These are phyloP conservation scores for Coniella lustricola DNA, from an alignment of 2,329 filamentous ascomycete genomes.

Conservation along the genomic window DNA sequence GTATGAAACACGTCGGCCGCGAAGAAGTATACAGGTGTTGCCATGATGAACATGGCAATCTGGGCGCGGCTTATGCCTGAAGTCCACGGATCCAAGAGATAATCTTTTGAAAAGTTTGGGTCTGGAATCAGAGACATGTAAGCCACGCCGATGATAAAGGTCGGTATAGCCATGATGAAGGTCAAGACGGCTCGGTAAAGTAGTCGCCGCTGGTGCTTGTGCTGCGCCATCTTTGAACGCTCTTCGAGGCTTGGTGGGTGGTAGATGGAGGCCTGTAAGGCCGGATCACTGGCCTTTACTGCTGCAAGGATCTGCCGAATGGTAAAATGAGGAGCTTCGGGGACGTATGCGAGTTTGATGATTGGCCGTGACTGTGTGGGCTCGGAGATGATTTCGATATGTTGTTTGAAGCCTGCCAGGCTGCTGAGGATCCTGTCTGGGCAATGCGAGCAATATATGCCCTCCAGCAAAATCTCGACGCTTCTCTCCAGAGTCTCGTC, in stretches of 20 bases:
- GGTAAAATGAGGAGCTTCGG: conserved; percentile 61
- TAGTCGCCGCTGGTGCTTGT: conserved; percentile 61
- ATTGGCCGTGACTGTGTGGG: conserved; percentile 58
- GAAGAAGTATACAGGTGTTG: conserved; percentile 82
- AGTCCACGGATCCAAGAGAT: conserved; percentile 63
- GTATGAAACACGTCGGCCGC: conserved; percentile 80
- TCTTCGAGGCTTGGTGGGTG: conserved; percentile 81
- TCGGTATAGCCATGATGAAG: conserved; percentile 65
- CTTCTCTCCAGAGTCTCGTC: conserved; percentile 37
- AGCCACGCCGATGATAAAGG: conserved; percentile 80
- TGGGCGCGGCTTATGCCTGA: conserved; percentile 69
- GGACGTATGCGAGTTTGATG: conserved; percentile 63
- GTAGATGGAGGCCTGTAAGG: conserved; percentile 62
- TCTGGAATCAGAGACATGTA: conserved; percentile 76
- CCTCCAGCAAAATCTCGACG: conserved; percentile 59
- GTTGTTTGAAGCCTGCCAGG: conserved; percentile 44
- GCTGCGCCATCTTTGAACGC: conserved; percentile 64
- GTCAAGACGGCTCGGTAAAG: conserved; percentile 65
- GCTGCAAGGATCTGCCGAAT: conserved; percentile 65
- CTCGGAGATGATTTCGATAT: conserved; percentile 45
- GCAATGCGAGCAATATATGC: conserved; percentile 70
- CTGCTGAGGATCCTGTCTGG: conserved; percentile 50
- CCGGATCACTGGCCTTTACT: conserved; percentile 59
- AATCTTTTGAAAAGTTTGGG: conserved; percentile 50
- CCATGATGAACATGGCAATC: conserved; percentile 71